Percentiles rank a stretch among this genome's conserved stretches.
These are phyloP conservation scores for Solanum arcanum DNA, from an alignment of 257 asterid species.

Conservation along the genomic window DNA sequence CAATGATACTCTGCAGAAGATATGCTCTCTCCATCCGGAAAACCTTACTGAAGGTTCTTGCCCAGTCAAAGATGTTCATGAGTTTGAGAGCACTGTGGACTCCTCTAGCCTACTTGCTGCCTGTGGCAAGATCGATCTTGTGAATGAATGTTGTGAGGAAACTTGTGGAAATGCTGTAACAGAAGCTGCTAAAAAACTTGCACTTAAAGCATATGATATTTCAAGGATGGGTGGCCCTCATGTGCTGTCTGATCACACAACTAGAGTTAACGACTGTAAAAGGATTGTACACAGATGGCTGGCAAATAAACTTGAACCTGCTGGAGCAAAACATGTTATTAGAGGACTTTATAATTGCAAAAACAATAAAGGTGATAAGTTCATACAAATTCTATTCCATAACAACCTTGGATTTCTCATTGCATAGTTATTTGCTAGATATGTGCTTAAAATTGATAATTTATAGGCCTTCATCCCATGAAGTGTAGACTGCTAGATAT, in stretches of 20 bases:
- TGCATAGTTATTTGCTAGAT: neutral
- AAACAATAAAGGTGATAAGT: slow-evolving; percentile 68
- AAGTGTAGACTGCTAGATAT: neutral
- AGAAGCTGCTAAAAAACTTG: slow-evolving; percentile 80
- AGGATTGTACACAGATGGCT: slow-evolving; percentile 77
- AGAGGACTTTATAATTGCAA: slow-evolving; percentile 88
- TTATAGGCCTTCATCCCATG: neutral
- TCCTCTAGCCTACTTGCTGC: slow-evolving; percentile 65
- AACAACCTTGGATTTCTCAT: neutral
- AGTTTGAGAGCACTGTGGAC: slow-evolving; percentile 70
- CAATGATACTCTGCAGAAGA: slow-evolving; percentile 46
- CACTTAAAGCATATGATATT: slow-evolving; percentile 55
- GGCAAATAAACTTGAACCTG: slow-evolving; percentile 80
- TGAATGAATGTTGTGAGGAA: slow-evolving; percentile 92
- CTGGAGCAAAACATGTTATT: slow-evolving; percentile 75
- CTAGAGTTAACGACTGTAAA: slow-evolving; percentile 66
- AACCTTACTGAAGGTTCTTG: slow-evolving; percentile 91
- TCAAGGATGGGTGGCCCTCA: slow-evolving; percentile 36
- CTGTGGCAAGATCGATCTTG: slow-evolving; percentile 67
- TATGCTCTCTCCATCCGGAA: slow-evolving; percentile 71
- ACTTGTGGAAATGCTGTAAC: slow-evolving; percentile 79
- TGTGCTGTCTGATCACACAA: slow-evolving; percentile 53
- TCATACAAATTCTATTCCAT: neutral
- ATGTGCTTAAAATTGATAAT: neutral
- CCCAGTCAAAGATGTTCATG: slow-evolving; percentile 59